Evolutionary conservation across 2,329 filamentous ascomycete species (phyloP), one percentile per base, ranked within the genome.

Genomic region (Phialophora macrospora): DNA sequence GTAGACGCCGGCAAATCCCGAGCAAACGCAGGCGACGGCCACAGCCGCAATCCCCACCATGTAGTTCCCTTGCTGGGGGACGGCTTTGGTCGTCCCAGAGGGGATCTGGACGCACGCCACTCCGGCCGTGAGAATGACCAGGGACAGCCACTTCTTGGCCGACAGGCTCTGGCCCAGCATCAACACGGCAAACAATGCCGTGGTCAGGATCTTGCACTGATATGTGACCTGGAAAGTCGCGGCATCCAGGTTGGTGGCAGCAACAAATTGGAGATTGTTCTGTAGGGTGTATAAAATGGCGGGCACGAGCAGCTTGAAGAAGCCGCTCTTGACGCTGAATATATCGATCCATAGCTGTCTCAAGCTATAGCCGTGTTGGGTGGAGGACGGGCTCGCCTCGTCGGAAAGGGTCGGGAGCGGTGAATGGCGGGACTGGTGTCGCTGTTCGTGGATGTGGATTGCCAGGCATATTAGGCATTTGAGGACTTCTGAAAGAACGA

Each of bases 211-310:
- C 85, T 97, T 97, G 65, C 97, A 83, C 79, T 99, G 94, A 76
- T 95, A 96, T 24, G 95, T 87, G 64, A 97, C 89, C 77, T 97
- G 93, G 75, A 97, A 98, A 62, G 94, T 92, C 6, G 95, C 92
- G 0, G 93, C 91, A 74, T 96, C 92, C 72, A 98, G 78, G 71
- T 98, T 97, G 67, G 91, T 91, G 9, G 97, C 87, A 1, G 93
- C 94, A 58, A 96, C 86, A 74, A 97, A 99, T 76, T 97, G 92
- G 57, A 98, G 80, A 17, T 91, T 90, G 75, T 97, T 98, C 74
- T 97, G 92, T 24, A 97, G 77, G 0, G 94, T 97, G 75, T 97
- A 98, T 2, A 98, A 83, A 3, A 88, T 84, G 4, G 93, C 94
- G 0, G 93, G 94, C 44, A 98, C 88, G 7, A 92, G 92, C 67